Conservation (phyloP, 192 early-diverging fungal genomes). For the Gamsiella multidivaricata region DNA sequence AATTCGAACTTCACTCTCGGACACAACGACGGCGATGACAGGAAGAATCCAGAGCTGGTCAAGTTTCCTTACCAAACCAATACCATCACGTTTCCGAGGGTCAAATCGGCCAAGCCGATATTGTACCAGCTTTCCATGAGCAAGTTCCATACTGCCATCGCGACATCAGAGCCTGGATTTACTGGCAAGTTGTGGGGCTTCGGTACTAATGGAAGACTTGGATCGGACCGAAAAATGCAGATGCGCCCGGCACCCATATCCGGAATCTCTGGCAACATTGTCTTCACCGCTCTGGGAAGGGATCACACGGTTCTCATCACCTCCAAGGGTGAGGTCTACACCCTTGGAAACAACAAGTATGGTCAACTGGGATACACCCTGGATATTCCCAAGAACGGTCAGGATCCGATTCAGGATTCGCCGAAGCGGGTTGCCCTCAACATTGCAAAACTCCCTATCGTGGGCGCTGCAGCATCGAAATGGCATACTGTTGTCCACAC, state of each 20-base stretch:
- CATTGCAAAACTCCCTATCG: constrained; percentile 63
- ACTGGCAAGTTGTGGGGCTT: constrained; percentile 70
- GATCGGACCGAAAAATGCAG: constrained; percentile 72
- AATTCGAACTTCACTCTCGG: constrained; percentile 78
- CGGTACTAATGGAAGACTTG: constrained; percentile 75
- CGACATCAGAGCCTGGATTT: constrained; percentile 60
- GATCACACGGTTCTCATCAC: constrained; percentile 79
- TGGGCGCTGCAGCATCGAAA: constrained; percentile 72
- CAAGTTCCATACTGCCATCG: constrained; percentile 74
- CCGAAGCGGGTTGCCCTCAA: constrained; percentile 66
- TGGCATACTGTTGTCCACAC: constrained; percentile 76
- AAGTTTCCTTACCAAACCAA: constrained; percentile 49
- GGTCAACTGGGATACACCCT: constrained; percentile 68
- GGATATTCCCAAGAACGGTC: constrained; percentile 50
- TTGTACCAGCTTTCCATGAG: constrained; percentile 62
- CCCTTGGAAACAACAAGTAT: constrained; percentile 74
- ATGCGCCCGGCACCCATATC: constrained; percentile 59
- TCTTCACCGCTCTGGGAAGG: constrained; percentile 65
- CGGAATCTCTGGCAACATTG: constrained; percentile 57
- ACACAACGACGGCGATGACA: constrained; percentile 72
- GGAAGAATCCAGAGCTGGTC: constrained; percentile 72
- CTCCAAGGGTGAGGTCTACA: constrained; percentile 64
- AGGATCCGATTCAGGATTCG: constrained; percentile 51
- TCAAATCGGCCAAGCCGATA: constrained; percentile 23
- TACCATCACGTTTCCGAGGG: constrained; percentile 44